Base-by-base conservation (phyloP, 306 rosid species). In the Gastrolobium villosum region DNA sequence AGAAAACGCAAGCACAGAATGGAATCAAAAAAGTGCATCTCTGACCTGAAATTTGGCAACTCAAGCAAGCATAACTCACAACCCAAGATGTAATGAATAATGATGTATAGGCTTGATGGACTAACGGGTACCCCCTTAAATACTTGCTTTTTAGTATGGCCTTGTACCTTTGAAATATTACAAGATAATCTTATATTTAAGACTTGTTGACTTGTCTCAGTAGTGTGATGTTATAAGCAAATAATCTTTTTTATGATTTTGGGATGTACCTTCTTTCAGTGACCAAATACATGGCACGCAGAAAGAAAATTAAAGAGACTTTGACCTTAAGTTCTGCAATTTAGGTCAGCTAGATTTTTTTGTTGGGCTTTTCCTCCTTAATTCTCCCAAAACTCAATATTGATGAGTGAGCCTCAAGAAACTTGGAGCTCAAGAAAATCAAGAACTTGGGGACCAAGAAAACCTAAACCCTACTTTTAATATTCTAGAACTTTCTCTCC, bases 31-130 rank as follows among this genome's bases (percentile, higher is more conserved):
- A 85, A 68, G 64, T 54, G 72, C 3, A 48, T 68, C 74, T 66
- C 68, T 55, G 3, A 82, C 86, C 86, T 85, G 28, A 63, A 78
- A 65, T 65, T 62, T 81, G 37, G 50, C n/a, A 74, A 70, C 46
- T 70, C 13, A 55, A 6, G 55, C 45, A 62, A 53, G 70, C 44
- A 20, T 30, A 57, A 36, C 37, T 13, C 10, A 36, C n/a, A n/a
- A n/a, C n/a, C 64, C 41, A 43, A 83, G 56, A 31, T 65, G 37
- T 7, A 3, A 6, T 26, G 28, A 35, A n/a, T 6, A n/a, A 11
- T 32, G 11, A 53, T 41, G 76, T 5, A 37, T 0, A 14, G 32
- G 20, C 26, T 40, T 60, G 13, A 32, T 70, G 34, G 9, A 68
- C 13, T 7, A 11, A 44, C 34, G 31, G 78, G 39, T 68, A 11